Percentiles rank a stretch among this genome's conserved stretches.
Conservation (phyloP, 768 basidiomycete genomes). For the Macrocybe gigantea region DNA sequence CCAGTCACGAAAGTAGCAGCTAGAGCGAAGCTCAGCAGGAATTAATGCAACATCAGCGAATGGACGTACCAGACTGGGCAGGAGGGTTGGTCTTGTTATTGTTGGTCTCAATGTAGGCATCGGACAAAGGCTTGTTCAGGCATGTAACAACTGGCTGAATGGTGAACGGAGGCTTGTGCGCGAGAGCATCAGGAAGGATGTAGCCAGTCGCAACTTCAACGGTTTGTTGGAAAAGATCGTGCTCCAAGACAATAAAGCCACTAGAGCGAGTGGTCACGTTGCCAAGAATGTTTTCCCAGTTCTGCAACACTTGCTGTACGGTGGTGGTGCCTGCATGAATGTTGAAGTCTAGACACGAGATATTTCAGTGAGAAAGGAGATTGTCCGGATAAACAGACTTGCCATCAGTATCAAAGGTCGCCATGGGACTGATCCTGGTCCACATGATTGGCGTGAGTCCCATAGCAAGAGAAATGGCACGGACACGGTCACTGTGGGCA, state of each 20-base stretch:
- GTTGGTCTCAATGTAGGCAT: slow-evolving; percentile 83
- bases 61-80: slow-evolving; percentile 46
- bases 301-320: slow-evolving; percentile 55
- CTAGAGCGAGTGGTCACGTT: slow-evolving; percentile 50
- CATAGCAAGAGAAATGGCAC: slow-evolving; percentile 80
- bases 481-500: slow-evolving; percentile 67
- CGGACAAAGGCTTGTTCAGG: slow-evolving; percentile 44
- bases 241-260: slow-evolving; percentile 90
- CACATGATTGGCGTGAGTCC: slow-evolving; percentile 80
- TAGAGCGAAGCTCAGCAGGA: too few relatives aligned
- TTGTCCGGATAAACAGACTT: slow-evolving; percentile 9
- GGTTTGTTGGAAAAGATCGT: slow-evolving; percentile 80
- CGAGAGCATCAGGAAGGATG: slow-evolving; percentile 76
- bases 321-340: slow-evolving; percentile 59
- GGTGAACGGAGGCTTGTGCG: slow-evolving; percentile 54
- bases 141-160: slow-evolving; percentile 72
- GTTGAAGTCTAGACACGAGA: slow-evolving; percentile 58
- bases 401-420: slow-evolving; percentile 72
- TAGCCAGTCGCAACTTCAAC: slow-evolving; percentile 86
- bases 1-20: slow-evolving; percentile 10
- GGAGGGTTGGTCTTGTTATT: slow-evolving; percentile 62
- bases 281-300: slow-evolving; percentile 69
- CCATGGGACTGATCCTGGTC: slow-evolving; percentile 57
- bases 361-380: slow-evolving; percentile 3
- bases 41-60: slow-evolving; percentile 42